These are phyloP conservation scores for Ammopiptanthus mongolicus DNA, from an alignment of 306 rosid genomes.

Conservation along the genomic window DNA sequence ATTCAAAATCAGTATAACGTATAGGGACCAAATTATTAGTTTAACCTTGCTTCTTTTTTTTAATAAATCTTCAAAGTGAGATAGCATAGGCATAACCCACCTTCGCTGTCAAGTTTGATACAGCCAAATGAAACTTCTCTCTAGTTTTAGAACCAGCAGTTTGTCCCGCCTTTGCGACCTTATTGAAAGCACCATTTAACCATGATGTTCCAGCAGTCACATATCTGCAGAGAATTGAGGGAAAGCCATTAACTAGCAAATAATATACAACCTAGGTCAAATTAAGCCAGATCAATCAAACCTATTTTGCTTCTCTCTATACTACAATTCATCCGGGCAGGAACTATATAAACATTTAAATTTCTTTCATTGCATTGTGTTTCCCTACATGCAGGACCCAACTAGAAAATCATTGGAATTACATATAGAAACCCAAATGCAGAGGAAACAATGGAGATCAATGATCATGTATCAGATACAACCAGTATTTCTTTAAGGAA, in stretches of 20 bases:
- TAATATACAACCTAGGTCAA: neutral
- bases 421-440: neutral
- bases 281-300: neutral
- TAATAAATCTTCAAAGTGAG: neutral
- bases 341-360: neutral
- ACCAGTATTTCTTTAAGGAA: neutral
- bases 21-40: too few species aligned
- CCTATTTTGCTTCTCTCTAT: neutral
- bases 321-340: neutral
- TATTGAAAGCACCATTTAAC: constrained; percentile 89
- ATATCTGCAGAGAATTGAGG: constrained; percentile 48
- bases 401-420: neutral
- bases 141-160: constrained; percentile 84
- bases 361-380: neutral
- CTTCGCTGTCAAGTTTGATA: constrained; percentile 80
- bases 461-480: constrained; percentile 7
- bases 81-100: constrained; percentile 35
- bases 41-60: too few species aligned
- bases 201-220: constrained; percentile 81
- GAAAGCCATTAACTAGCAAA: constrained; percentile 11
- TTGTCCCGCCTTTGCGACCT: constrained; percentile 85
- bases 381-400: neutral
- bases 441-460: neutral
- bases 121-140: constrained; percentile 77
- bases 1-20: too few species aligned